Conservation (phyloP, 352 stramenopile species). For the Phytopythium delawarense region DNA sequence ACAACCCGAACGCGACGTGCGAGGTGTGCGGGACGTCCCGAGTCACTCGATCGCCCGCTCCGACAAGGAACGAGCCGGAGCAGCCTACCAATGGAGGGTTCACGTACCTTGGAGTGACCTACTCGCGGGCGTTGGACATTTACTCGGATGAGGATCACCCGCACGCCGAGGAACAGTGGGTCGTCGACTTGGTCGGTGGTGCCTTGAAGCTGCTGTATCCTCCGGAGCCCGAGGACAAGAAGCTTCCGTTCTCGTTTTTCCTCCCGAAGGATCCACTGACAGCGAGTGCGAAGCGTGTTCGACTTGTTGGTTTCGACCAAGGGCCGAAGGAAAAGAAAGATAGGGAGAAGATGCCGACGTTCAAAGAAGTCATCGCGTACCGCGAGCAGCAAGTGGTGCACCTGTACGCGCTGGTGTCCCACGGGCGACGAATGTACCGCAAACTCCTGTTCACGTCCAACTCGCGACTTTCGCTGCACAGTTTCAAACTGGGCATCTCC, state of each 20-base stretch:
- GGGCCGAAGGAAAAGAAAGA: slow-evolving; percentile 71
- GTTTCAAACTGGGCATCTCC: slow-evolving; percentile 77
- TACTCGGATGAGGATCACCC: slow-evolving; percentile 78
- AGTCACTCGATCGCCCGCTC: slow-evolving; percentile 15
- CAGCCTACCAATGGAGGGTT: slow-evolving; percentile 40
- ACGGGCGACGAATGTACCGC: slow-evolving; percentile 94
- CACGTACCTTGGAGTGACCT: slow-evolving; percentile 49
- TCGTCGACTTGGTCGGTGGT: slow-evolving; percentile 63
- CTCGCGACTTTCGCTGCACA: slow-evolving; percentile 91
- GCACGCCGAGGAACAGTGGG: slow-evolving; percentile 62
- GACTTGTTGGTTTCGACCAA: slow-evolving; percentile 61
- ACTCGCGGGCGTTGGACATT: slow-evolving; percentile 71
- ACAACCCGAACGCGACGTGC: slow-evolving; percentile 70
- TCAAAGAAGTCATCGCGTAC: slow-evolving; percentile 98
- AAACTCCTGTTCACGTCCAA: slow-evolving; percentile 98
- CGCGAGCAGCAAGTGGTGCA: slow-evolving; percentile 90
- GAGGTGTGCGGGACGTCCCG: slow-evolving; percentile 71
- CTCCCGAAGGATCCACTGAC: slow-evolving; percentile 48
- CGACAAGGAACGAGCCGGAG: slow-evolving; percentile 8
- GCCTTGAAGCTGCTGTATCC: slow-evolving; percentile 66
- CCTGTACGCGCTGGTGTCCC: slow-evolving; percentile 96
- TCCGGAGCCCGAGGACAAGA: slow-evolving; percentile 72
- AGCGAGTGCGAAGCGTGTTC: slow-evolving; percentile 40
- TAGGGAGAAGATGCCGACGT: slow-evolving; percentile 79
- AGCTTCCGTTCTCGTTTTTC: slow-evolving; percentile 75